These are phyloP conservation scores for Diplodia scrobiculata DNA, from an alignment of 2,329 filamentous ascomycete species.

Conservation along the genomic window DNA sequence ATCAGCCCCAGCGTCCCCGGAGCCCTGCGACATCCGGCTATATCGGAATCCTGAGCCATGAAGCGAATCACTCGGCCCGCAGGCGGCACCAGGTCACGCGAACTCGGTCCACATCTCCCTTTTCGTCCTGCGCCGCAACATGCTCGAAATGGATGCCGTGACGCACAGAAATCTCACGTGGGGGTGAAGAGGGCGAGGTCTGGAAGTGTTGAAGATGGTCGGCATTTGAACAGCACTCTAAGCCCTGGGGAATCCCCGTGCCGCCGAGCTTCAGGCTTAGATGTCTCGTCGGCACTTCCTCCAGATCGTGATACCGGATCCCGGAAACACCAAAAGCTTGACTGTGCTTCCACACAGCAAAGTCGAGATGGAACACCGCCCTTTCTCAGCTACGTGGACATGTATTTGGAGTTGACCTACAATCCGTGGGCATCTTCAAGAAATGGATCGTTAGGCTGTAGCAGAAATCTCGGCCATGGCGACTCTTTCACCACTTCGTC, in stretches of 20 bases:
- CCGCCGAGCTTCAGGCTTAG: neutral
- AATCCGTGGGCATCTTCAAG: constrained; percentile 1
- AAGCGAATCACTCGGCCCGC: neutral
- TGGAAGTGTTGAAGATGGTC: neutral
- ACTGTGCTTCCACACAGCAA: neutral
- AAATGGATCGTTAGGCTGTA: too few relatives aligned
- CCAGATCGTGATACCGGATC: neutral
- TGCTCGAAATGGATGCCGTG: neutral
- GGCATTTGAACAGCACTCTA: neutral
- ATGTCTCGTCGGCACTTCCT: neutral
- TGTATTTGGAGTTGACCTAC: constrained; percentile 13
- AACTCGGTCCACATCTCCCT: constrained; percentile 4
- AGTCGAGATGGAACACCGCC: too few relatives aligned
- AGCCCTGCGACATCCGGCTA: neutral
- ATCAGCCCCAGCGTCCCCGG: constrained; percentile 1
- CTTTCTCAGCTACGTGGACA: neutral
- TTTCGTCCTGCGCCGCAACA: neutral
- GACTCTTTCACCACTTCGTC: neutral
- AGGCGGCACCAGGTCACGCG: neutral
- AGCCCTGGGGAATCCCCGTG: too few relatives aligned
- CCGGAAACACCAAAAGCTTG: neutral
- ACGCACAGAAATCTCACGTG: neutral
- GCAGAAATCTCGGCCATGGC: neutral
- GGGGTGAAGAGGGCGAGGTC: neutral
- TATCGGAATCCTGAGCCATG: neutral